Evolutionary conservation across 2,329 filamentous ascomycete genomes (phyloP).

Genomic region (Colletotrichum spaethianum): DNA sequence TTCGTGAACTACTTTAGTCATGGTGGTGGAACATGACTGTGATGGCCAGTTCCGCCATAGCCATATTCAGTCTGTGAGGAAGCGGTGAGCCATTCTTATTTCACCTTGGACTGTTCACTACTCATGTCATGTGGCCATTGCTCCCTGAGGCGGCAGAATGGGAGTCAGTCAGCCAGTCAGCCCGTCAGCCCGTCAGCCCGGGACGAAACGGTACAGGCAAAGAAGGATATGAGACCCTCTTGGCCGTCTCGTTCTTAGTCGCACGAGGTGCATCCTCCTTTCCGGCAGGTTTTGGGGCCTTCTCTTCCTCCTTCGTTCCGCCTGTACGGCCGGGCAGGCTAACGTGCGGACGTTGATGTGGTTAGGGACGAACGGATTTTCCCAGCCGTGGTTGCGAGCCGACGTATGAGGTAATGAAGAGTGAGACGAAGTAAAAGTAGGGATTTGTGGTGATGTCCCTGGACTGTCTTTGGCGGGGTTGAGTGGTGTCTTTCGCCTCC

Average conservation of each 20-base stretch:
- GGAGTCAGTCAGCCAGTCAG: neutral
- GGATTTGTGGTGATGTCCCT: neutral
- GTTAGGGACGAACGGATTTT: neutral
- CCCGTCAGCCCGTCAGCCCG: too few relatives aligned
- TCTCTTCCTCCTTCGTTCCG: neutral
- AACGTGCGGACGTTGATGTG: neutral
- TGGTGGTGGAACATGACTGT: neutral
- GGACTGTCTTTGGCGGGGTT: constrained; percentile 1
- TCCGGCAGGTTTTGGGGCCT: constrained; percentile 26
- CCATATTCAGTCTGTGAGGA: neutral
- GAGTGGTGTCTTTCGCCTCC: neutral
- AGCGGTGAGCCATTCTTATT: neutral
- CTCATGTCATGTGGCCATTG: neutral
- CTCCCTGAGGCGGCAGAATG: neutral
- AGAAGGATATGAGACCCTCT: neutral
- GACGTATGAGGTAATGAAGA: neutral
- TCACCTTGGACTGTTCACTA: neutral
- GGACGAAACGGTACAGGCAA: too few relatives aligned
- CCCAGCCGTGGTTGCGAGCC: neutral
- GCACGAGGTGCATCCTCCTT: constrained; percentile 5
- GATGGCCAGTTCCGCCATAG: too few relatives aligned
- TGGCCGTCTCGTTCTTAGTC: neutral
- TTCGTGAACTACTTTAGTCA: neutral
- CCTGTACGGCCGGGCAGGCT: neutral
- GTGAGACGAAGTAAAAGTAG: neutral